Conservation (phyloP, 352 stramenopile species). For the Phytophthora citricola region DNA sequence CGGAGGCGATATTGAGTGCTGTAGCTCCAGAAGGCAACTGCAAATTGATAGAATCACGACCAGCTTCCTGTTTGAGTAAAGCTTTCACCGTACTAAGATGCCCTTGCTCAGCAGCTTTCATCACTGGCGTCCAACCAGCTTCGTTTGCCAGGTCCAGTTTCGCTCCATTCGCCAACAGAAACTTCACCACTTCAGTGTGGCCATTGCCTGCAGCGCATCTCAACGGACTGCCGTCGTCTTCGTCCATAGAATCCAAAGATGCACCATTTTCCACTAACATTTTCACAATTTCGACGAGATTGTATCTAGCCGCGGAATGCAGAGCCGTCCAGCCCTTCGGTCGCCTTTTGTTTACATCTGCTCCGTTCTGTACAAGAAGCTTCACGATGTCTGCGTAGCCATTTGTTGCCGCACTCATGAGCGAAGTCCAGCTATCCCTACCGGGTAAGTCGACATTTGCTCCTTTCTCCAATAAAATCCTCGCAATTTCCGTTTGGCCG, state of each 20-base stretch:
- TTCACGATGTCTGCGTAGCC: too few relatives aligned
- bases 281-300: neutral
- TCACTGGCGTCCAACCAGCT: slow-evolving; percentile 1
- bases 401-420: too few relatives aligned
- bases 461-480: too few relatives aligned
- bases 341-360: too few relatives aligned
- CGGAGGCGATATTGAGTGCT: slow-evolving; percentile 19
- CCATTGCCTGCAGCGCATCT: neutral
- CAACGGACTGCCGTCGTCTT: neutral
- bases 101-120: slow-evolving; percentile 13
- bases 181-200: neutral
- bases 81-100: neutral
- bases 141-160: neutral
- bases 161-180: neutral
- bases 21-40: slow-evolving; percentile 7
- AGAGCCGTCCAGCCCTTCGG: too few relatives aligned
- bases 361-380: too few relatives aligned
- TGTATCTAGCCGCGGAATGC: too few relatives aligned
- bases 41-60: neutral
- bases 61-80: neutral
- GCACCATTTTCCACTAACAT: slow-evolving; percentile 3
- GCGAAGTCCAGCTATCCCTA: too few relatives aligned
- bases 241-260: neutral
- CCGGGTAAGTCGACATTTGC: too few relatives aligned
- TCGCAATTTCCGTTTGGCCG: neutral